Conservation (phyloP, 140 eudicot species). For the Cichorium intybus region DNA sequence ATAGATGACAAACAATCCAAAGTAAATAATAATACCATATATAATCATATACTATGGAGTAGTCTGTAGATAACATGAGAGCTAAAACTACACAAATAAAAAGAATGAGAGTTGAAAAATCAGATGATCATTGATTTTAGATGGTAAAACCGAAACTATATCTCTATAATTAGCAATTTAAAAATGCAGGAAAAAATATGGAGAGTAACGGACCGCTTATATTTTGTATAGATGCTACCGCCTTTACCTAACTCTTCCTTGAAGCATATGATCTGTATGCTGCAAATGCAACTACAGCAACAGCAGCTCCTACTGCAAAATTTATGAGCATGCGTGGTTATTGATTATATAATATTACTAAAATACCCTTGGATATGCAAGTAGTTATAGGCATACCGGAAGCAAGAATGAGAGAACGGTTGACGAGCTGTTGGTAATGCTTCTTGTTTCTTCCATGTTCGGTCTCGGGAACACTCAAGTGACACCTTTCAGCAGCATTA, state of each 20-base stretch:
- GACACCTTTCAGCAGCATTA: slow-evolving; percentile 83
- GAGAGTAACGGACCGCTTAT: slow-evolving; percentile 19
- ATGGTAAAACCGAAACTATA: background rate
- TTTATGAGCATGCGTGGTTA: background rate
- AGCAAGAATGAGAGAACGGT: slow-evolving; percentile 57
- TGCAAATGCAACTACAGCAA: slow-evolving; percentile 65
- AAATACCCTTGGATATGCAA: background rate
- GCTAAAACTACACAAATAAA: slow-evolving; percentile 6
- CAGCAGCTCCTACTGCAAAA: slow-evolving; percentile 83
- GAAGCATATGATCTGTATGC: slow-evolving; percentile 76
- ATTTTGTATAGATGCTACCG: no score
- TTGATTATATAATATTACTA: background rate
- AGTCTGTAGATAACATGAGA: background rate
- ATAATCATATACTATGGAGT: no score
- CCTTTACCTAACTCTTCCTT: slow-evolving; percentile 55
- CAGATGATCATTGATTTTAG: background rate
- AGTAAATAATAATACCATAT: no score
- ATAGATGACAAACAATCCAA: no score
- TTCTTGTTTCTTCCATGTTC: slow-evolving; percentile 75
- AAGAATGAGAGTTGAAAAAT: background rate
- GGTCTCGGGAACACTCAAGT: slow-evolving; percentile 83
- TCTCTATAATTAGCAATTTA: slow-evolving; percentile 1
- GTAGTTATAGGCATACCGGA: slow-evolving; percentile 50
- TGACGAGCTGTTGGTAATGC: slow-evolving; percentile 62
- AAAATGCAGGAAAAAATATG: slow-evolving; percentile 3